Evolutionary conservation across 768 basidiomycete species (phyloP), one percentile per base, ranked within the genome.

Genomic region (Termitomyces heimii): DNA sequence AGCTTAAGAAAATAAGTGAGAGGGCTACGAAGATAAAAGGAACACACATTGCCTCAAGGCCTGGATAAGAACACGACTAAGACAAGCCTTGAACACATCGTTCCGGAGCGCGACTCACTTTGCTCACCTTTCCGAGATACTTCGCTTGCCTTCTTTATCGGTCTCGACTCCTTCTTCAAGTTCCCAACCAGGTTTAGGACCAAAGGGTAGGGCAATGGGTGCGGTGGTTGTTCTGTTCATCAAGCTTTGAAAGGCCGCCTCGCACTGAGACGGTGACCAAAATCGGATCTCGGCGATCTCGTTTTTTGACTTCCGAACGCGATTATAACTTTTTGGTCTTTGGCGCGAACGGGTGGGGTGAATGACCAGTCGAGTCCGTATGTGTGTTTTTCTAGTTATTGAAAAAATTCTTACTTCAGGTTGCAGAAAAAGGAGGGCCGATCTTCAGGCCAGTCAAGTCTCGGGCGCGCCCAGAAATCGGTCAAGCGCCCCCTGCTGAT

Each of bases 401-500:
- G 26, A 35, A 47, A 7, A n/a, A 52, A 29, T 56, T n/a, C 54
- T 62, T 52, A 61, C 54, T 47, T 61, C 3, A 52, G 40, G 28
- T 54, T 20, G 37, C 62, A 91, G 88, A 90, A 67, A 91, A 91
- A 67, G 88, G 88, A 16, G 75, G 79, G 8, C 78, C 83, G 5
- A 68, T 89, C 54, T 91, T 91, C 63, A 81, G 79, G 65, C 88
- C 88, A n/a, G 76, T 87, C 14, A 86, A 83, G 65, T 70, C 80
- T 9, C 76, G 86, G 47, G 63, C 77, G 14, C 82, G 84, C 28
- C 65, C 72, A 46, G 61, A 62, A 46, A 66, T 67, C 61, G 70
- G 66, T 56, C 75, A 76, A 56, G 24, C 65, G 18, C 69, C 24
- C 24, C 18, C 50, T 47, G 26, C 71, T 53, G 61, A 63, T 37